phyloP scores from a whole-genome alignment of 164 flowering plant genomes.

The Nelumbo lutea region DNA sequence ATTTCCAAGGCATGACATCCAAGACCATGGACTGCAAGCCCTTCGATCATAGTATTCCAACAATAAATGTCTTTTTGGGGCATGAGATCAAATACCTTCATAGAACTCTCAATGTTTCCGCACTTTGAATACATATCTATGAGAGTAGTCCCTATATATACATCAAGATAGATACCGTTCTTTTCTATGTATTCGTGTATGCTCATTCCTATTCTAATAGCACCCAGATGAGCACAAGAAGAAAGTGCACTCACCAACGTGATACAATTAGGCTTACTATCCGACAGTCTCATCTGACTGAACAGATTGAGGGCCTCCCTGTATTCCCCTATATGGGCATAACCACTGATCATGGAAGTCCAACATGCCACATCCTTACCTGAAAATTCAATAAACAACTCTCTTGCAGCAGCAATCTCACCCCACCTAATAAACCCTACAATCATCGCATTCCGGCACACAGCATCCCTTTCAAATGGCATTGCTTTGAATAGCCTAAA shows the following conservation, averaged over 20 bases:
- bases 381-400: constrained; percentile 1
- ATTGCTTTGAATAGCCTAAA: not conserved
- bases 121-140: constrained; percentile 10
- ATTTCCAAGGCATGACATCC: constrained; percentile 5
- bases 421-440: constrained; percentile 5
- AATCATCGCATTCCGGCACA: not conserved
- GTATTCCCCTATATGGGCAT: not conserved
- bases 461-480: not conserved
- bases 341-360: constrained; percentile 5
- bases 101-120: constrained; percentile 2
- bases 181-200: constrained; percentile 7
- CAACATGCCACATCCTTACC: not conserved
- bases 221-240: constrained; percentile 5
- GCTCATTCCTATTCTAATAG: constrained; percentile 1
- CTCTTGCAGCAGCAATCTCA: not conserved
- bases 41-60: constrained; percentile 11
- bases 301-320: constrained; percentile 6
- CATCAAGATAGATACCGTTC: constrained; percentile 5
- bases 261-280: constrained; percentile 5
- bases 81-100: constrained; percentile 6
- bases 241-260: constrained; percentile 7
- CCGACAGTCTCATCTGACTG: not conserved
- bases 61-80: not conserved
- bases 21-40: constrained; percentile 6
- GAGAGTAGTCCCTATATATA: not conserved